A percentile compares a stretch with the other conserved stretches of the same genome.
Evolutionary conservation across 805 yeast genomes (phyloP).

Genomic region (Lipomyces yamanashiensis): DNA sequence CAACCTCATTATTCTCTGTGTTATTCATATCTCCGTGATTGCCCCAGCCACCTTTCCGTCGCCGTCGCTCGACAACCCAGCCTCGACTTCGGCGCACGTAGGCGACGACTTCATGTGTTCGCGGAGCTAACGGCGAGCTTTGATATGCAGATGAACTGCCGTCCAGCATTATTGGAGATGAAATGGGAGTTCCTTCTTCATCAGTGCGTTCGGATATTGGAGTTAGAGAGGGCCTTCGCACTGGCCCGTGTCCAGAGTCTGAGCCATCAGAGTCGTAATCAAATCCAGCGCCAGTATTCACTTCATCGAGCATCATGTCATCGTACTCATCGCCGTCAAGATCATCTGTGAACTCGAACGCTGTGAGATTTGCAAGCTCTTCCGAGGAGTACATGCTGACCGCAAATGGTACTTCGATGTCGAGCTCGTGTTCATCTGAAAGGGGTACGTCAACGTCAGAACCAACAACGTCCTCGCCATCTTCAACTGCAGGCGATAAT

Average conservation of each 20-base stretch:
- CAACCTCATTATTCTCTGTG: slow-evolving; percentile 2
- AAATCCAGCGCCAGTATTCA: slow-evolving; percentile 12
- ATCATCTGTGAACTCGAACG: slow-evolving; percentile 29
- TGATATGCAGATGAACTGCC: slow-evolving; percentile 3
- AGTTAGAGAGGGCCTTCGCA: slow-evolving; percentile 21
- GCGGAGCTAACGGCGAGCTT: slow-evolving; percentile 7
- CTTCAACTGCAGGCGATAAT: slow-evolving; percentile 1
- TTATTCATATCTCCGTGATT: slow-evolving; percentile 3
- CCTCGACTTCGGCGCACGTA: slow-evolving; percentile 31
- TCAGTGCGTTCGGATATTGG: slow-evolving; percentile 27
- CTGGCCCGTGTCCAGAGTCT: slow-evolving; percentile 1
- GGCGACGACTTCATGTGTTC: slow-evolving; percentile 32
- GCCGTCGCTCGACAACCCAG: slow-evolving; percentile 36
- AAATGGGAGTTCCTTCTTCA: slow-evolving; percentile 11
- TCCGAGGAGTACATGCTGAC: slow-evolving; percentile 18
- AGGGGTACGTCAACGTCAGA: slow-evolving; percentile 17
- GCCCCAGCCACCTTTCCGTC: slow-evolving; percentile 23
- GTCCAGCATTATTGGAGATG: slow-evolving; percentile 11
- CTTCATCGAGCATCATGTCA: slow-evolving; percentile 28
- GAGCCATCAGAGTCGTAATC: slow-evolving; percentile 14
- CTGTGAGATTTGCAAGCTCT: slow-evolving; percentile 26
- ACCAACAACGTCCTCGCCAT: slow-evolving; percentile 17
- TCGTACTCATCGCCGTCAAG: slow-evolving; percentile 14
- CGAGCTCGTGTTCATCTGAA: slow-evolving; percentile 6
- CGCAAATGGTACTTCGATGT: slow-evolving; percentile 5